A percentile compares a stretch with the other conserved stretches of the same genome.
phyloP scores from a whole-genome alignment of 768 basidiomycete genomes.

The Tricholoma terreum region DNA sequence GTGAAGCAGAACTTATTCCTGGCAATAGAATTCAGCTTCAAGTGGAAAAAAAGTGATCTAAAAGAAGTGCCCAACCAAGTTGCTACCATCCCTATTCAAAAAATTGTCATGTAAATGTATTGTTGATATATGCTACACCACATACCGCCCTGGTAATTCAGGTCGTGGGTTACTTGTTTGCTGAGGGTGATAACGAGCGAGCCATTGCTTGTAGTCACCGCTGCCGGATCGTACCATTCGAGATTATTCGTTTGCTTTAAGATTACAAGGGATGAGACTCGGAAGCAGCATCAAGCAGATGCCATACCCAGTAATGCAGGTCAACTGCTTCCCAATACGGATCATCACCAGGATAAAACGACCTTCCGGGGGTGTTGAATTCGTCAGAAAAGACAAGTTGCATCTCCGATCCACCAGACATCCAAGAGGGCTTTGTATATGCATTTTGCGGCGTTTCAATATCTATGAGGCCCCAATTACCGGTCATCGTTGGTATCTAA shows the following conservation, averaged over 20 bases:
- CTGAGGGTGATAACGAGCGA: conserved; percentile 70
- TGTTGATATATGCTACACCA: conserved; percentile 25
- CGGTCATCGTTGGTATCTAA: conserved; percentile 57
- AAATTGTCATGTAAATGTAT: conserved; percentile 12
- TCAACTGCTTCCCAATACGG: conserved; percentile 84
- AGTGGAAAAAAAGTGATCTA: conserved; percentile 1
- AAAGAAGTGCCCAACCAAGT: conserved; percentile 31
- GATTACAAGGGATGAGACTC: conserved; percentile 6
- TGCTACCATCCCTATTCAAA: conserved; percentile 38
- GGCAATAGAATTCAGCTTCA: conserved; percentile 26
- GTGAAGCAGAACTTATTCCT: conserved; percentile 93
- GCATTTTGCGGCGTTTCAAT: conserved; percentile 51
- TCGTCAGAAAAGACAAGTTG: conserved; percentile 76
- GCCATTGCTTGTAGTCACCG: conserved; percentile 72
- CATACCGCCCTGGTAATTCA: conserved; percentile 69
- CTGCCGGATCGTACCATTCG: conserved; percentile 87
- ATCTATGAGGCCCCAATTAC: conserved; percentile 57
- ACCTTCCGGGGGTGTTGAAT: conserved; percentile 67
- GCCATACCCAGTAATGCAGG: conserved; percentile 70
- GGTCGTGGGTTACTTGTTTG: conserved; percentile 58
- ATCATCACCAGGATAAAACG: conserved; percentile 81
- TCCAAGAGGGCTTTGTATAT: conserved; percentile 54
- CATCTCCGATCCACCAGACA: conserved; percentile 46
- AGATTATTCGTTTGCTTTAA: conserved; percentile 58
- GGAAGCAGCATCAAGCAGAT: neutral